Percentiles rank a stretch among this genome's conserved stretches.
These are phyloP conservation scores for Eruca vesicaria DNA, from an alignment of 441 rosid genomes.

Conservation along the genomic window DNA sequence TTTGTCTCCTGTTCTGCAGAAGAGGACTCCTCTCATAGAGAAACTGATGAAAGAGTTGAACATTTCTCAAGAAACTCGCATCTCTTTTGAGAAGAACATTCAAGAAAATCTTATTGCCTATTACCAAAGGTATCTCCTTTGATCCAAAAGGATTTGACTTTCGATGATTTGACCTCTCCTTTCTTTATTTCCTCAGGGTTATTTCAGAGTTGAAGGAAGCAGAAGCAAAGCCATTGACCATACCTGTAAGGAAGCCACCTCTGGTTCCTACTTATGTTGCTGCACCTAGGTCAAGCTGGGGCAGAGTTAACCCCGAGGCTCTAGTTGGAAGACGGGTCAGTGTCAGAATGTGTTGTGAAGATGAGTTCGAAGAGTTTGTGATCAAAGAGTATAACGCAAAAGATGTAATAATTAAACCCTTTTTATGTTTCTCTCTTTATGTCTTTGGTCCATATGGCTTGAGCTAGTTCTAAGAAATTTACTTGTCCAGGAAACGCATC, in stretches of 20 bases:
- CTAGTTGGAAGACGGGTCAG: not conserved
- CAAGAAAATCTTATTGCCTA: not conserved
- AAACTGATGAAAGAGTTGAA: not conserved
- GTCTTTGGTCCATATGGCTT: not conserved
- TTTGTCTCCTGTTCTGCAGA: not conserved
- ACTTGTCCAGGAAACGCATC: constrained; percentile 20
- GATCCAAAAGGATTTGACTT: not conserved
- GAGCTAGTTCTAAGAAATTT: not conserved
- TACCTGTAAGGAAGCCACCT: not conserved
- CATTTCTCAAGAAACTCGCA: not conserved
- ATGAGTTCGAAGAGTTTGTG: not conserved
- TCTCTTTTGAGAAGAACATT: not conserved
- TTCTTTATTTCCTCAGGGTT: not conserved
- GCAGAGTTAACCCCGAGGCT: not conserved
- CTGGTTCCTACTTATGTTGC: not conserved
- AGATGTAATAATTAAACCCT: not conserved
- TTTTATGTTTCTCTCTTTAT: not conserved
- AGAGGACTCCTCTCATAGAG: not conserved
- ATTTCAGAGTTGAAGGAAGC: not conserved
- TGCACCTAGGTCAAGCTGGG: not conserved
- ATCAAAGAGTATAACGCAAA: not conserved
- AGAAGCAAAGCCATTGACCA: not conserved
- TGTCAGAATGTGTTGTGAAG: not conserved
- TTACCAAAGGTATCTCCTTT: not conserved
- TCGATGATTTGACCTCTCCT: not conserved